Evolutionary conservation across 2,329 filamentous ascomycete genomes (phyloP).

Genomic region (Grosmannia clavigera): DNA sequence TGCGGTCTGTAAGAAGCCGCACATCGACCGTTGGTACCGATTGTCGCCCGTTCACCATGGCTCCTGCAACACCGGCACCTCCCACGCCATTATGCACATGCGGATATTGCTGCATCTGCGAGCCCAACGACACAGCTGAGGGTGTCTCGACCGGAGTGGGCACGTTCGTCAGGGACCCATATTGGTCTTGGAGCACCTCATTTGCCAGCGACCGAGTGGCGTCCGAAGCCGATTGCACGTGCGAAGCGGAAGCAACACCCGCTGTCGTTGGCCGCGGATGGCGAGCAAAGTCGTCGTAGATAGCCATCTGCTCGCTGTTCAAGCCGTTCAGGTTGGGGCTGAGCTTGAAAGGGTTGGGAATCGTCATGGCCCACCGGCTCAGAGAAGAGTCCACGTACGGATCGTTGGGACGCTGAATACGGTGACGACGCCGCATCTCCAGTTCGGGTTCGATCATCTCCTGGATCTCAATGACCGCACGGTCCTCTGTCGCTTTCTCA

Average conservation of each 20-base stretch:
- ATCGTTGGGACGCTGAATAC: slow-evolving; percentile 63
- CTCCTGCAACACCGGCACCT: slow-evolving; percentile 1
- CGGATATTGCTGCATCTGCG: slow-evolving; percentile 43
- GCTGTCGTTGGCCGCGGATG: slow-evolving; percentile 46
- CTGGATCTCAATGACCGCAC: slow-evolving; percentile 88
- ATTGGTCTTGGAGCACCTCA: slow-evolving; percentile 52
- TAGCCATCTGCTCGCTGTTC: slow-evolving; percentile 83
- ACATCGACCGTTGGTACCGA: slow-evolving; percentile 34
- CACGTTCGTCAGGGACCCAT: slow-evolving; percentile 41
- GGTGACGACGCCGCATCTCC: slow-evolving; percentile 64
- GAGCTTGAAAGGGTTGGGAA: slow-evolving; percentile 86
- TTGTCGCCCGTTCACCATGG: slow-evolving; percentile 39
- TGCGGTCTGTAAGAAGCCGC: slow-evolving; percentile 38
- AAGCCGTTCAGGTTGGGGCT: slow-evolving; percentile 57
- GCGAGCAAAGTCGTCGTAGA: slow-evolving; percentile 91
- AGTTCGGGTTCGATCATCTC: slow-evolving; percentile 77
- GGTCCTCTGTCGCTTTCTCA: slow-evolving; percentile 88
- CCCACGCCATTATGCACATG: slow-evolving; percentile 32
- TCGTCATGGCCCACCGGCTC: slow-evolving; percentile 85
- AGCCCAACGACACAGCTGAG: slow-evolving; percentile 37
- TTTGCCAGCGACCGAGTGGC: slow-evolving; percentile 49
- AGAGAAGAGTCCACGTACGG: slow-evolving; percentile 72
- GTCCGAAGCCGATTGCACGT: slow-evolving; percentile 47
- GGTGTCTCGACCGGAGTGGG: slow-evolving; percentile 49
- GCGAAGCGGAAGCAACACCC: slow-evolving; percentile 30